These are phyloP conservation scores for Phytophthora meadii DNA, from an alignment of 352 stramenopile species.

Conservation along the genomic window DNA sequence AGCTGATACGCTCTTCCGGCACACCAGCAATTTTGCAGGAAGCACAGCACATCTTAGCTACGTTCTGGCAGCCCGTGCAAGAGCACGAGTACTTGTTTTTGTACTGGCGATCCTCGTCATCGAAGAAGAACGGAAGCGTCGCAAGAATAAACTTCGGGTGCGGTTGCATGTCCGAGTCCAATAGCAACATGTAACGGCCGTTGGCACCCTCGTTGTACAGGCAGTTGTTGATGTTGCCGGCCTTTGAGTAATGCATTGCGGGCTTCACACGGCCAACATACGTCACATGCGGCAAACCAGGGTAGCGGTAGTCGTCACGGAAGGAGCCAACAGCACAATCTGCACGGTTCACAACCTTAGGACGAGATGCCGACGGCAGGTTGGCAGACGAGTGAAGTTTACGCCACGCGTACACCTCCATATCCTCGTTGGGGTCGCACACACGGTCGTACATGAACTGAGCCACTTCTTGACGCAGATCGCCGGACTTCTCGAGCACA, in stretches of 20 bases:
- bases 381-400: constrained; percentile 88
- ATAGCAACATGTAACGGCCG: constrained; percentile 78
- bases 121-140: constrained; percentile 88
- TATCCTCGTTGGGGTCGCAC: constrained; percentile 86
- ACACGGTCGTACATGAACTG: constrained; percentile 92
- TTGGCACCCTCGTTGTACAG: constrained; percentile 89
- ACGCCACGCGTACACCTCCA: constrained; percentile 89
- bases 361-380: constrained; percentile 69
- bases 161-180: constrained; percentile 89
- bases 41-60: constrained; percentile 86
- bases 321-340: constrained; percentile 85
- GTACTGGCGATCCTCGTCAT: constrained; percentile 77
- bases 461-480: constrained; percentile 82
- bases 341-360: constrained; percentile 74
- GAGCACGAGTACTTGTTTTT: constrained; percentile 88
- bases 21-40: constrained; percentile 88
- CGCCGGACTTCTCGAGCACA: constrained; percentile 78
- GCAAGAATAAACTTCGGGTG: constrained; percentile 86
- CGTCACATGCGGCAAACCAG: constrained; percentile 77
- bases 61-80: constrained; percentile 75
- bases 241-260: constrained; percentile 80
- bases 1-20: constrained; percentile 85
- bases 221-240: constrained; percentile 92
- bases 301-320: constrained; percentile 89
- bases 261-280: constrained; percentile 85